A percentile compares a stretch with the other conserved stretches of the same genome.
Conservation (phyloP, 2,329 filamentous ascomycete genomes). For the Westerdykella sp. region DNA sequence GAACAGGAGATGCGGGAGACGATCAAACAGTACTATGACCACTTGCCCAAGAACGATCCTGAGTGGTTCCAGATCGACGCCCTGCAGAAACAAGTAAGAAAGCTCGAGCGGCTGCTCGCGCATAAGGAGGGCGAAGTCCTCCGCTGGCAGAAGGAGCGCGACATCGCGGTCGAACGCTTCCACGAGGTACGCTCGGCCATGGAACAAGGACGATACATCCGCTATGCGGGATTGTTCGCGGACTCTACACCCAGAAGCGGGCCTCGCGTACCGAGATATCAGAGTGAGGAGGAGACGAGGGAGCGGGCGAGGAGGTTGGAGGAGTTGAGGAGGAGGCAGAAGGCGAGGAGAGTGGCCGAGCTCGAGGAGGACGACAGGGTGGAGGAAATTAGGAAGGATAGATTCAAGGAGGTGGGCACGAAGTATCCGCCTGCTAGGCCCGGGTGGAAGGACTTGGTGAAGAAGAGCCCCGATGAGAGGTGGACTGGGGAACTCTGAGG, state of each 20-base stretch:
- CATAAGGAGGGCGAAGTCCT: too few species aligned
- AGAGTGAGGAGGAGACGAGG: slow-evolving; percentile 1
- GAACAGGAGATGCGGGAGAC: too few species aligned
- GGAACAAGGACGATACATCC: too few species aligned
- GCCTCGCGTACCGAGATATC: background rate
- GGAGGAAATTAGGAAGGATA: slow-evolving; percentile 1
- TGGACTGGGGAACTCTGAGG: slow-evolving; percentile 3
- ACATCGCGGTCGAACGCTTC: too few species aligned
- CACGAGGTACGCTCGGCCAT: too few species aligned
- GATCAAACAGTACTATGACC: slow-evolving; percentile 5
- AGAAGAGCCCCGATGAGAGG: slow-evolving; percentile 3
- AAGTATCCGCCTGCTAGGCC: slow-evolving; percentile 3
- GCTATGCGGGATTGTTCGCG: background rate
- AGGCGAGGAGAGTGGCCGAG: background rate
- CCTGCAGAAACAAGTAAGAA: slow-evolving; percentile 4
- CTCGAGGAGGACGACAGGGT: slow-evolving; percentile 1
- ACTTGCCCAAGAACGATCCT: slow-evolving; percentile 1
- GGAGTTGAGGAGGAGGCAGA: background rate
- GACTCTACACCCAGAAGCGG: background rate
- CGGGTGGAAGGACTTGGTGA: background rate
- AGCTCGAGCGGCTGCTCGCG: slow-evolving; percentile 1
- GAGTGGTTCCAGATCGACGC: slow-evolving; percentile 4
- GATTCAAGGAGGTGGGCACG: background rate
- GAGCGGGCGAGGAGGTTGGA: background rate
- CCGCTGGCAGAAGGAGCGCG: too few species aligned